A percentile compares a stretch with the other conserved stretches of the same genome.
These are phyloP conservation scores for Pecoramyces ruminantium DNA, from an alignment of 192 early-diverging fungal genomes.

Conservation along the genomic window DNA sequence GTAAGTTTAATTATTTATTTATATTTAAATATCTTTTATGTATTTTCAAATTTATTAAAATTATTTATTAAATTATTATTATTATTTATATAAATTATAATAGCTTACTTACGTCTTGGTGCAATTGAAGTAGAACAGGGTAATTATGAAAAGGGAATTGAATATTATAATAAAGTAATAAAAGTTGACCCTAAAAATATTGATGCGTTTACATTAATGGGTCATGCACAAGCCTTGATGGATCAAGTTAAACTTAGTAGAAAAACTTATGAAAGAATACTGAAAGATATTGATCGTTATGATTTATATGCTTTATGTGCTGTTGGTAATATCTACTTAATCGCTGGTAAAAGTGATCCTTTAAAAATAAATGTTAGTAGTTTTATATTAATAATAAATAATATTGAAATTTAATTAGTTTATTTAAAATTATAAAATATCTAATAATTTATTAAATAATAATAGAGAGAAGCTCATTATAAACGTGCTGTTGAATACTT, in stretches of 20 bases:
- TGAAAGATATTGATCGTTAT: constrained; percentile 57
- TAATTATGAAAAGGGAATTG: constrained; percentile 36
- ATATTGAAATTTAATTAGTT: no score
- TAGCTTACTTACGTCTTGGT: constrained; percentile 60
- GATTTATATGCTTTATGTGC: constrained; percentile 61
- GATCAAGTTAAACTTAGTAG: constrained; percentile 47
- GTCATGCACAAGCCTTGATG: constrained; percentile 37
- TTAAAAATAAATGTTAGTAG: neutral
- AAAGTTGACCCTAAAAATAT: constrained; percentile 40
- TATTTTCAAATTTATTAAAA: no score
- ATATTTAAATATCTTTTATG: no score
- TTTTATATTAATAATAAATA: no score
- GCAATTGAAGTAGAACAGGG: constrained; percentile 33
- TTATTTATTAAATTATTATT: no score
- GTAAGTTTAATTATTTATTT: constrained; percentile 1
- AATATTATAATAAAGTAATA: constrained; percentile 39
- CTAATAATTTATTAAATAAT: no score
- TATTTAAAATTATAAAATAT: no score
- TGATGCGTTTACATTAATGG: constrained; percentile 55
- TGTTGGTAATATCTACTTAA: constrained; percentile 65
- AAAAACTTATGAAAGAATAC: constrained; percentile 57
- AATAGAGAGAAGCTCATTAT: constrained; percentile 18
- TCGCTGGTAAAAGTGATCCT: constrained; percentile 23
- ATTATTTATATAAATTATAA: neutral
- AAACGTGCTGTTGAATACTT: constrained; percentile 68